Conservation (phyloP, 176 grass and related monocot species). For the Raddia guianensis region DNA sequence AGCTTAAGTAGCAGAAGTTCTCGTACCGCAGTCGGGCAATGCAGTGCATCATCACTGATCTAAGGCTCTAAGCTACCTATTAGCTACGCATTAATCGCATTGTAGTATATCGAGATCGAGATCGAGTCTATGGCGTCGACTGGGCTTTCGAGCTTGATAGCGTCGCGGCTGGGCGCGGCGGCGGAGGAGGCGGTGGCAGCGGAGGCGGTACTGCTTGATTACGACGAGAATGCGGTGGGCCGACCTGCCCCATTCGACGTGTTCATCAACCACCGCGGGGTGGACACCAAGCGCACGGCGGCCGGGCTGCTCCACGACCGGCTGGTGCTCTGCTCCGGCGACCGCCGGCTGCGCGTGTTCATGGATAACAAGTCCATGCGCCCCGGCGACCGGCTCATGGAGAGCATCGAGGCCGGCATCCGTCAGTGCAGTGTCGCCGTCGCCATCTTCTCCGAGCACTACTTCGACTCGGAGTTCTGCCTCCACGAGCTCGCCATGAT, state of each 20-base stretch:
- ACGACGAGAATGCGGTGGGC: conserved; percentile 6
- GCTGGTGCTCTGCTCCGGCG: conserved; percentile 6
- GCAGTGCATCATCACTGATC: not conserved
- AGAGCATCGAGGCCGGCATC: conserved; percentile 53
- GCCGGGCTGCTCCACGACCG: conserved; percentile 60
- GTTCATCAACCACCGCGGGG: conserved; percentile 89
- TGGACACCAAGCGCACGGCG: conserved; percentile 74
- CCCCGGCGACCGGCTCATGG: conserved; percentile 60
- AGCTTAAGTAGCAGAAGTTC: too few relatives aligned
- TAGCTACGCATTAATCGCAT: not conserved
- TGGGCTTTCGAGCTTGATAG: not conserved
- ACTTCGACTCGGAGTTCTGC: conserved; percentile 76
- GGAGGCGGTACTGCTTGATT: not conserved
- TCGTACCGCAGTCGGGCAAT: not conserved
- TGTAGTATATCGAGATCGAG: not conserved
- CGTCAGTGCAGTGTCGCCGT: conserved; percentile 55
- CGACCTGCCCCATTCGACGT: conserved; percentile 45
- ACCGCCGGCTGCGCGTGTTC: conserved; percentile 28
- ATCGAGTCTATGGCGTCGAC: not conserved
- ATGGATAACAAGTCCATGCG: conserved; percentile 77
- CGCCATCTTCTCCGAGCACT: conserved; percentile 64
- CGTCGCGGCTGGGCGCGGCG: conserved; percentile 40
- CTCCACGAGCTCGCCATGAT: conserved; percentile 70
- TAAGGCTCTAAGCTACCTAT: not conserved
- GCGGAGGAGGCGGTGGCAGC: not conserved